Conservation (phyloP, 805 yeast genomes). For the Candida alai region DNA sequence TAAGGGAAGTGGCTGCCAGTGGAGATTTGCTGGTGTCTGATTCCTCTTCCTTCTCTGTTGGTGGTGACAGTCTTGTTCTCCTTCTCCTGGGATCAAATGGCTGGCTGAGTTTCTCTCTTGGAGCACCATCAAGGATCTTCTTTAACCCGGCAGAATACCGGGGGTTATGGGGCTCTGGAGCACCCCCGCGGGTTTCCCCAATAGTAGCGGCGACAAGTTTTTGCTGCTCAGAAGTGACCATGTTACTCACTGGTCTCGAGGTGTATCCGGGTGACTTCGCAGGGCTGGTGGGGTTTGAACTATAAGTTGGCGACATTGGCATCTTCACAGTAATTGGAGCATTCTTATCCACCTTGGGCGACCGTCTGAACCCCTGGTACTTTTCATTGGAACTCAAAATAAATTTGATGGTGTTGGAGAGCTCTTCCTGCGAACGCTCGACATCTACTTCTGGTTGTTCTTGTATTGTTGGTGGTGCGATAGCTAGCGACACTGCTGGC, state of each 20-base stretch:
- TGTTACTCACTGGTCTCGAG: no score
- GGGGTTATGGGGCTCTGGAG: no score
- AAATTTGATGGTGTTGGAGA: constrained; percentile 17
- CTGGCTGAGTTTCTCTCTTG: no score
- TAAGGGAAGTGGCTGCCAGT: no score
- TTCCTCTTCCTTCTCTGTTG: constrained; percentile 16
- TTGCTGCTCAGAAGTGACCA: no score
- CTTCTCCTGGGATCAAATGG: constrained; percentile 19
- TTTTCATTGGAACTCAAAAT: constrained; percentile 21
- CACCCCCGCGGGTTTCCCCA: no score
- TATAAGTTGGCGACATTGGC: constrained; percentile 15
- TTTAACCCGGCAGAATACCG: no score
- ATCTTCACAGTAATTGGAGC: constrained; percentile 22
- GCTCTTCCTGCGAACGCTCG: constrained; percentile 1
- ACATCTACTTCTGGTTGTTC: constrained; percentile 11
- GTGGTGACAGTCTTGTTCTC: constrained; percentile 7
- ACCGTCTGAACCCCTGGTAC: constrained; percentile 42
- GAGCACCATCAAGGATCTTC: no score
- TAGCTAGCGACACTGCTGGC: constrained; percentile 12
- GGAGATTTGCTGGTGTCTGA: no score
- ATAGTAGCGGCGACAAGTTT: no score
- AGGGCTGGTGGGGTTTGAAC: no score
- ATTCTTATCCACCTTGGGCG: constrained; percentile 16
- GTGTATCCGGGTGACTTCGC: no score
- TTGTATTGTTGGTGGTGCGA: constrained; percentile 12